Evolutionary conservation across 2,329 filamentous ascomycete genomes (phyloP).

Genomic region (Geosmithia putterillii): DNA sequence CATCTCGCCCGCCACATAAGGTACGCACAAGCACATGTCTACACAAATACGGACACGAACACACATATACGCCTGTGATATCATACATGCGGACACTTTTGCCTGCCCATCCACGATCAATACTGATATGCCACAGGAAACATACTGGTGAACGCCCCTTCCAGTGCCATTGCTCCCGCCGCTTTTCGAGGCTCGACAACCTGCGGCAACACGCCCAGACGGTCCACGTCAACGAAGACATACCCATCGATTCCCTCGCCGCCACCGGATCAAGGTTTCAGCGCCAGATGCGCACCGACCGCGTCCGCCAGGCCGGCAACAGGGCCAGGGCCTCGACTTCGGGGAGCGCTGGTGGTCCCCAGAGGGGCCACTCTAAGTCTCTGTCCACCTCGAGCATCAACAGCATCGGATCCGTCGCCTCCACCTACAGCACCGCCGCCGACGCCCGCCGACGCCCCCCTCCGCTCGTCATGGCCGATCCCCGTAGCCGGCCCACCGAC

Average conservation of each 20-base stretch:
- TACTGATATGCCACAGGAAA: conserved; percentile 48
- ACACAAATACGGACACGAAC: neutral
- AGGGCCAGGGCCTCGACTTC: conserved; percentile 68
- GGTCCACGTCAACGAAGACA: conserved; percentile 95
- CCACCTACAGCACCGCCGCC: conserved; percentile 52
- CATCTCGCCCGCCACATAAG: conserved; percentile 90
- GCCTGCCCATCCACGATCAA: too few species aligned
- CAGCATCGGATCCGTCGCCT: conserved; percentile 55
- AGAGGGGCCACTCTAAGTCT: conserved; percentile 72
- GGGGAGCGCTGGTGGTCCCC: conserved; percentile 58
- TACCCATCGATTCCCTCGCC: conserved; percentile 84
- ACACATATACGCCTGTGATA: neutral
- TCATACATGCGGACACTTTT: neutral
- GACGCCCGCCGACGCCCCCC: conserved; percentile 64
- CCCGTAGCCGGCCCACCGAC: conserved; percentile 54
- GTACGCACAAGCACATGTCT: conserved; percentile 27
- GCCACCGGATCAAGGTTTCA: conserved; percentile 88
- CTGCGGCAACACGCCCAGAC: conserved; percentile 94
- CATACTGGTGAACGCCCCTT: conserved; percentile 96
- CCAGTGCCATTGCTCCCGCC: conserved; percentile 84
- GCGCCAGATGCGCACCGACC: conserved; percentile 78
- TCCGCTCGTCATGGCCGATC: conserved; percentile 71
- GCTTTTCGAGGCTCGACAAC: conserved; percentile 91
- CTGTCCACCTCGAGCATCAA: conserved; percentile 79
- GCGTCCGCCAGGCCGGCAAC: conserved; percentile 60